Percentiles rank a stretch among this genome's conserved stretches.
phyloP scores from a whole-genome alignment of 371 early-diverging fungal genomes.

The Mortierella sp. region DNA sequence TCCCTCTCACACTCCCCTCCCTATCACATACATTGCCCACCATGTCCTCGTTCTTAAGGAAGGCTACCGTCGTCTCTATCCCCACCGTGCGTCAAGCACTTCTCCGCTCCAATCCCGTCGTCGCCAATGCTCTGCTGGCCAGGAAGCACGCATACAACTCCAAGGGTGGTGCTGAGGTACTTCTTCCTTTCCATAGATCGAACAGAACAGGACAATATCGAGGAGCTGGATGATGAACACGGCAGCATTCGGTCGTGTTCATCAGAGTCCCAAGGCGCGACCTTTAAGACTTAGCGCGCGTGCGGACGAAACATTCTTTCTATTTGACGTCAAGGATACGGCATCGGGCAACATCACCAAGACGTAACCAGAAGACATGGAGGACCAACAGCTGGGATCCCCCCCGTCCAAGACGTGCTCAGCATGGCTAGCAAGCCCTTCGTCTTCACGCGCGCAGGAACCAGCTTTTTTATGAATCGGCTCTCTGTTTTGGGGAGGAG shows the following conservation, averaged over 20 bases:
- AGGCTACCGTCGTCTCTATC: conserved; percentile 52
- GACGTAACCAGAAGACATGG: conserved; percentile 22
- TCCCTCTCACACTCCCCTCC: conserved; percentile 8
- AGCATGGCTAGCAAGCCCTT: conserved; percentile 96
- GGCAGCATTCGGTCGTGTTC: too few relatives aligned
- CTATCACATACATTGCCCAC: conserved; percentile 13
- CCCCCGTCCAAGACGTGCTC: too few relatives aligned
- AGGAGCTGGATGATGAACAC: too few relatives aligned
- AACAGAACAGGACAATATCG: too few relatives aligned
- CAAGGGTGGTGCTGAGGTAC: conserved; percentile 53
- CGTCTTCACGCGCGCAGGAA: conserved; percentile 95
- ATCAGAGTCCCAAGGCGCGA: too few relatives aligned
- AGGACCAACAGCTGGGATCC: conserved; percentile 98
- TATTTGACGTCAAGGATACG: conserved; percentile 13
- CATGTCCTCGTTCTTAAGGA: conserved; percentile 44
- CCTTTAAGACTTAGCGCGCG: too few relatives aligned
- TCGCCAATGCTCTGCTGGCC: conserved; percentile 42
- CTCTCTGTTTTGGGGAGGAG: too few relatives aligned
- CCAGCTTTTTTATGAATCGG: too few relatives aligned
- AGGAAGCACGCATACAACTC: conserved; percentile 45
- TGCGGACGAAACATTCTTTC: background rate
- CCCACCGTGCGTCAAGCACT: conserved; percentile 51
- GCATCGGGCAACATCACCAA: too few relatives aligned
- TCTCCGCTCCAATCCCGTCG: conserved; percentile 48
- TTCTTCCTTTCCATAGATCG: too few relatives aligned